phyloP scores from a whole-genome alignment of 345 rosid species.

The Citrus cavaleriei region DNA sequence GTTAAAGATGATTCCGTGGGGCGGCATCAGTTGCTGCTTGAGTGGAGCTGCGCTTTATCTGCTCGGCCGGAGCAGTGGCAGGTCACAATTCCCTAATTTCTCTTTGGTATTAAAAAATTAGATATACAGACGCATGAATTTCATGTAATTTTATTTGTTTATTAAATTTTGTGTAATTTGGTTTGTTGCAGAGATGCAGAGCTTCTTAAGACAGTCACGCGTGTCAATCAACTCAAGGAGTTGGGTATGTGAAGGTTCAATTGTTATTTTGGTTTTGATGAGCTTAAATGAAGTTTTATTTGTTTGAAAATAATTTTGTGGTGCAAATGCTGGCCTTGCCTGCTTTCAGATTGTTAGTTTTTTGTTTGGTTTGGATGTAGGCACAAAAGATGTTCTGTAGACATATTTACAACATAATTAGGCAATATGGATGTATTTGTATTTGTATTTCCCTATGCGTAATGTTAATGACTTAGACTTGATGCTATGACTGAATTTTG shows the following conservation, averaged over 20 bases:
- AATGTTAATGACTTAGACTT: neutral
- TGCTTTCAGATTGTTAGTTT: neutral
- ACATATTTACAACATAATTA: neutral
- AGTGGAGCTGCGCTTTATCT: slow-evolving; percentile 87
- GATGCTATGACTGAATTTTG: neutral
- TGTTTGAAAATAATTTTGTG: neutral
- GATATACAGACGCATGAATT: neutral
- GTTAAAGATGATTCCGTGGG: slow-evolving; percentile 70
- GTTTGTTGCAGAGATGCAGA: slow-evolving; percentile 67
- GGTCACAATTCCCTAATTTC: slow-evolving; percentile 26
- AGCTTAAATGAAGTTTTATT: neutral
- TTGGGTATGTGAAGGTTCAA: slow-evolving; percentile 45
- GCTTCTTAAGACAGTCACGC: slow-evolving; percentile 64
- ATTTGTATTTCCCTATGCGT: neutral
- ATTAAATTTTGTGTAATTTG: neutral
- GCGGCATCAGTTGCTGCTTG: slow-evolving; percentile 85
- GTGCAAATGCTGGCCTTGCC: neutral
- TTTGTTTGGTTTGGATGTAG: neutral
- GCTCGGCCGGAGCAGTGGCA: slow-evolving; percentile 92
- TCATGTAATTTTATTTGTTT: neutral
- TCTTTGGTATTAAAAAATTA: neutral
- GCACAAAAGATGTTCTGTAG: no score
- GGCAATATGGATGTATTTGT: neutral
- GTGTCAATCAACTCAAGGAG: slow-evolving; percentile 79
- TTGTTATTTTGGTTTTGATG: neutral